phyloP scores from a whole-genome alignment of 768 basidiomycete genomes.

The Candolleomyces aberdarensis region DNA sequence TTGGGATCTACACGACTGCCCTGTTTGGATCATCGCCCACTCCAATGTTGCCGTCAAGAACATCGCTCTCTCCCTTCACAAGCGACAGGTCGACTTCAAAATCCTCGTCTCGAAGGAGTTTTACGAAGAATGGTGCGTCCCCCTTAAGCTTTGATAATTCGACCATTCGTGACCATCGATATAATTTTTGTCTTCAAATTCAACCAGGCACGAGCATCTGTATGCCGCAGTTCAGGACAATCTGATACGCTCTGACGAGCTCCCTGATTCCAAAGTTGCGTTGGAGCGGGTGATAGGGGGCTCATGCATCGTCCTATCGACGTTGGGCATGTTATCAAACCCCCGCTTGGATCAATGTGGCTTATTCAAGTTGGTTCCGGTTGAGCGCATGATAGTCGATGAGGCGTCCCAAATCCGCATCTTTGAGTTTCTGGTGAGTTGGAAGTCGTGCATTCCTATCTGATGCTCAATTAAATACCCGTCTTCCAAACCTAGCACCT shows the following conservation, averaged over 20 bases:
- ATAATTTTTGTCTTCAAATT: no score
- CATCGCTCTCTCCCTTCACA: constrained; percentile 41
- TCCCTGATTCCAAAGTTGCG: constrained; percentile 23
- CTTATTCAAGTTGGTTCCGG: constrained; percentile 35
- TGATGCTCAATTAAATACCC: background rate
- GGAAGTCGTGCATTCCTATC: background rate
- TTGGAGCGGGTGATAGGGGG: constrained; percentile 25
- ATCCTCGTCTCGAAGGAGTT: constrained; percentile 47
- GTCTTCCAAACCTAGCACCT: constrained; percentile 29
- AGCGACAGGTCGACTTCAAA: constrained; percentile 34
- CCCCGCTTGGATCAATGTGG: constrained; percentile 31
- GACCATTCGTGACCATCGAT: background rate
- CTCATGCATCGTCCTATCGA: constrained; percentile 40
- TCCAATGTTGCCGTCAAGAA: constrained; percentile 52
- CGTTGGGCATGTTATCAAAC: constrained; percentile 49
- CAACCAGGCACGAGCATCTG: constrained; percentile 48
- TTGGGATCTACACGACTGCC: constrained; percentile 25
- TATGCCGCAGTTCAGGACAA: constrained; percentile 31
- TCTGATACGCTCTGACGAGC: constrained; percentile 40
- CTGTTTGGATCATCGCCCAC: constrained; percentile 43
- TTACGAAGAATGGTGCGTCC: constrained; percentile 44
- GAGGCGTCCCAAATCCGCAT: constrained; percentile 52
- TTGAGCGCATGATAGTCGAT: constrained; percentile 46
- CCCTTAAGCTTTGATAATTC: background rate
- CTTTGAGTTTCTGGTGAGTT: constrained; percentile 44